phyloP scores from a whole-genome alignment of 2,329 filamentous ascomycete genomes.

The Volutella citrinella region DNA sequence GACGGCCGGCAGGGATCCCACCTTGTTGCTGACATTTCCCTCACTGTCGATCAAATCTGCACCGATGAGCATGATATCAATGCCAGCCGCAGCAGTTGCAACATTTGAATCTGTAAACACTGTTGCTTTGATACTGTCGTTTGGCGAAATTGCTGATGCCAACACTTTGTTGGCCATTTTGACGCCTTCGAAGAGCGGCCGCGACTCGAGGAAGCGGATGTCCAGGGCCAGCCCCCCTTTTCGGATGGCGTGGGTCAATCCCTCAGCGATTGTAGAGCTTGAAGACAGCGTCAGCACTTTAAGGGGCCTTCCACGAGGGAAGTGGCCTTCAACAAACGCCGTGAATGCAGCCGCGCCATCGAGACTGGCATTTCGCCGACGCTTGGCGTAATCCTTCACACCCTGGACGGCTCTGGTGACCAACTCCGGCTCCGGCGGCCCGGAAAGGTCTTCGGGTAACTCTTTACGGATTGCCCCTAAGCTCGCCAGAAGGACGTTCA shows the following conservation, averaged over 20 bases:
- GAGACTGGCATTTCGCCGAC: slow-evolving; percentile 22
- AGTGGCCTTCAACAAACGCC: slow-evolving; percentile 26
- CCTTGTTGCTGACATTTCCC: slow-evolving; percentile 66
- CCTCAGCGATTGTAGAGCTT: slow-evolving; percentile 57
- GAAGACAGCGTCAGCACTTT: slow-evolving; percentile 59
- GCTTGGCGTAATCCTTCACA: slow-evolving; percentile 13
- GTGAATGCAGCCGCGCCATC: slow-evolving; percentile 35
- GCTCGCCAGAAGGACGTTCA: slow-evolving; percentile 45
- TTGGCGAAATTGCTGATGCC: slow-evolving; percentile 26
- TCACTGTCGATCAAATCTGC: slow-evolving; percentile 58
- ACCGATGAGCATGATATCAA: slow-evolving; percentile 60
- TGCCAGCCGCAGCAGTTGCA: slow-evolving; percentile 47
- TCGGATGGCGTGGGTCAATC: slow-evolving; percentile 41
- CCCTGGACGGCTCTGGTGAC: slow-evolving; percentile 14
- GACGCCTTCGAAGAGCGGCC: slow-evolving; percentile 64
- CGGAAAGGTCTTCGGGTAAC: slow-evolving; percentile 13
- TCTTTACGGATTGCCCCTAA: slow-evolving; percentile 39
- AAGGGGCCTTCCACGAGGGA: slow-evolving; percentile 27
- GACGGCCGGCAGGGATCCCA: slow-evolving; percentile 57
- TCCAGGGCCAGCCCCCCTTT: slow-evolving; percentile 40
- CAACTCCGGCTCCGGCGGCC: slow-evolving; percentile 9
- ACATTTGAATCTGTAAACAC: slow-evolving; percentile 60
- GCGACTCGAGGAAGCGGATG: slow-evolving; percentile 62
- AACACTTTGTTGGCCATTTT: slow-evolving; percentile 51
- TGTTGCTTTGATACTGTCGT: slow-evolving; percentile 36